Conservation (phyloP, 257 asterid genomes). For the Petunia axillaris region DNA sequence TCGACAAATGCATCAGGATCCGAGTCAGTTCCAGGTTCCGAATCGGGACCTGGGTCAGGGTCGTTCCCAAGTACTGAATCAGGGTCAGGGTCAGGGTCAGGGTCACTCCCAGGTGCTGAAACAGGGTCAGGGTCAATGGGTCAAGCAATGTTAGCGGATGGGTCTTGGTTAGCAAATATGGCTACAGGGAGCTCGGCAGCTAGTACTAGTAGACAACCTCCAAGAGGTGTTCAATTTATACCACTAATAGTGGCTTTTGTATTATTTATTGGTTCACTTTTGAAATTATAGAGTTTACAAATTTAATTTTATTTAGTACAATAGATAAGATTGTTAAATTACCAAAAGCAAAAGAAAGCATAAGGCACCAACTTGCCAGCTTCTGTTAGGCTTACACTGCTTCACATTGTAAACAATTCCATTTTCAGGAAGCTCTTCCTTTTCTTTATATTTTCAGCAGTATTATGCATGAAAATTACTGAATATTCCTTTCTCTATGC, state of each 20-base stretch:
- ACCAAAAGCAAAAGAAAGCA: neutral
- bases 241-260: slow-evolving; percentile 33
- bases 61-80: slow-evolving; percentile 28
- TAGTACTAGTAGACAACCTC: slow-evolving; percentile 19
- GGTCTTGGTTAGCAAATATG: slow-evolving; percentile 76
- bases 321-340: slow-evolving; percentile 16
- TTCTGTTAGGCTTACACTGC: neutral
- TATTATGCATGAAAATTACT: neutral
- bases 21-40: slow-evolving; percentile 10
- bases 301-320: neutral
- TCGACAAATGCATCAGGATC: slow-evolving; percentile 31
- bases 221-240: slow-evolving; percentile 28
- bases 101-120: too few species aligned
- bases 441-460: neutral
- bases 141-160: slow-evolving; percentile 63
- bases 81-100: slow-evolving; percentile 40
- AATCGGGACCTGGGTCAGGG: slow-evolving; percentile 34
- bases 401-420: slow-evolving; percentile 10
- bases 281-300: slow-evolving; percentile 25
- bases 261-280: slow-evolving; percentile 31
- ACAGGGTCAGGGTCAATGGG: slow-evolving; percentile 37
- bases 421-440: neutral
- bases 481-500: neutral
- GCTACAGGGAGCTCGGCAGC: slow-evolving; percentile 57
- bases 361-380: slow-evolving; percentile 3